Base-by-base conservation (phyloP, 441 rosid species). In the Corymbia calophylla region DNA sequence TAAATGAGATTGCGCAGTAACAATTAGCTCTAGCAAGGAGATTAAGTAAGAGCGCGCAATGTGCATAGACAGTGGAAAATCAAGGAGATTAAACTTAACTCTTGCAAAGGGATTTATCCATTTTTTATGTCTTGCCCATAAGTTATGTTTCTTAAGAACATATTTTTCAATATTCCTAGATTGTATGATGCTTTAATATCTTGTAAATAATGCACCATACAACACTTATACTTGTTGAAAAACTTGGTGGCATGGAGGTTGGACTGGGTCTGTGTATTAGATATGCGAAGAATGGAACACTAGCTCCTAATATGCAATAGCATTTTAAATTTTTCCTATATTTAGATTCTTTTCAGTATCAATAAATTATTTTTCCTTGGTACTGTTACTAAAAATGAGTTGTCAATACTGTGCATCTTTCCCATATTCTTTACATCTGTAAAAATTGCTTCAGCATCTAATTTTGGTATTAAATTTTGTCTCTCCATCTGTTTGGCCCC, bases 381-480 rank as follows among this genome's bases (percentile, higher is more conserved):
- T 35, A 54, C 1, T 21, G 18, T 60, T 86, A 60, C 49, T 56
- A 53, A 17, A 31, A 19, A 35, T 58, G 29, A 86, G 53, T 60
- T 9, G 1, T 86, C 53, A 32, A 35, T n/a, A 86, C 31, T 55
- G 48, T 55, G 68, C 19, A 58, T 21, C 68, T 55, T 54, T 53
- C 68, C 25, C 49, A 11, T 27, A 16, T 55, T 55, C 88, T 31
- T 86, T 55, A 0, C 62, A 12, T 77, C 51, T 77, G 84, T 77
- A 77, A 44, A 39, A 77, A 23, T 77, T 73, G 82, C 15, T 73
- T 77, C 51, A 4, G 5, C 5, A 2, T 77, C 84, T 21, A 66
- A 49, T 68, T 73, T 86, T 90, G 88, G 64, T 64, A 51, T 87
- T 90, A 92, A 88, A 60, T 54, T 86, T 9, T 54, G 31, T 54